Evolutionary conservation across 2,329 filamentous ascomycete genomes (phyloP).

Genomic region (Rutstroemia sydowiana): DNA sequence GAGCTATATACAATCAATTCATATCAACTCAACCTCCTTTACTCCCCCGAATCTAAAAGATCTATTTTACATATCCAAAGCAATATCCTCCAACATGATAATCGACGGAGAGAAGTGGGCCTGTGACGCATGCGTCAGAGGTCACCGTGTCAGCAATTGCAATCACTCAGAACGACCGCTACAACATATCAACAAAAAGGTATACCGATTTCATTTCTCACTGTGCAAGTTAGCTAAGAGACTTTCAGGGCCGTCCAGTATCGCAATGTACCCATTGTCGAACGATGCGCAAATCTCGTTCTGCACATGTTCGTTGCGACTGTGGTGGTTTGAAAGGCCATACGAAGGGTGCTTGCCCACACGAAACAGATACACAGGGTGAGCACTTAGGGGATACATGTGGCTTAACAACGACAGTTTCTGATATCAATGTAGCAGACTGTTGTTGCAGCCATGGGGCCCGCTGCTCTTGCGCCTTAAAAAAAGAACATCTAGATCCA

Average conservation of each 20-base stretch:
- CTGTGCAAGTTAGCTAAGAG: background rate
- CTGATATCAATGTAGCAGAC: conserved; percentile 39
- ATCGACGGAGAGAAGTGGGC: conserved; percentile 96
- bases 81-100: conserved; percentile 50
- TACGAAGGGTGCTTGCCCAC: conserved; percentile 46
- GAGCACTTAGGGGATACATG: conserved; percentile 25
- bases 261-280: conserved; percentile 98
- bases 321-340: conserved; percentile 86
- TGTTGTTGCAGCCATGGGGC: conserved; percentile 66
- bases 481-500: conserved; percentile 56
- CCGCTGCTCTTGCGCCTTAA: conserved; percentile 56
- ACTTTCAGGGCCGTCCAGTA: conserved; percentile 67
- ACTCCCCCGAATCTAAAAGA: background rate
- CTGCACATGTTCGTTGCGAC: conserved; percentile 92
- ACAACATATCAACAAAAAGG: conserved; percentile 90
- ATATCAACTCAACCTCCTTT: conserved; percentile 6
- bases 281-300: conserved; percentile 88
- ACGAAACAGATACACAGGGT: conserved; percentile 39
- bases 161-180: conserved; percentile 88
- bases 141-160: conserved; percentile 98
- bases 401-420: conserved; percentile 25
- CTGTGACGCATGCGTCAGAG: conserved; percentile 87
- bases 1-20: conserved; percentile 20
- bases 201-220: conserved; percentile 11
- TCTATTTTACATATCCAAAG: background rate